Base-by-base conservation (phyloP, 176 grass and related monocot species). In the Raddia guianensis region DNA sequence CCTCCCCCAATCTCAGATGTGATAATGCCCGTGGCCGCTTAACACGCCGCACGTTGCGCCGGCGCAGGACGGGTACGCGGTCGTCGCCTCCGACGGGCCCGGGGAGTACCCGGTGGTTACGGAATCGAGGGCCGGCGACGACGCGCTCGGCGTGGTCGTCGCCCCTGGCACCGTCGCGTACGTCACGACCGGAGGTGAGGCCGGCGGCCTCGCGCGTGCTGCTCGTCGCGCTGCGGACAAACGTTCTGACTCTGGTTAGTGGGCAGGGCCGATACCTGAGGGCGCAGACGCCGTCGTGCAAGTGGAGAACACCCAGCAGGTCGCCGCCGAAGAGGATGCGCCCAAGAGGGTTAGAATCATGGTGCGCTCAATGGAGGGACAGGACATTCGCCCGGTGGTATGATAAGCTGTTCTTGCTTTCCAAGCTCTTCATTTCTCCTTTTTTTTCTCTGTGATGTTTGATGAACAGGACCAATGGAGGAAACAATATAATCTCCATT, bases 281-380 rank as follows among this genome's bases (percentile, higher is more conserved):
- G 95, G 95, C 7, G 90, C 92, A 2, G 92, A 98, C 43, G 84
- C 92, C 27, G 84, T 98, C 64, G 88, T 98, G 78, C 96, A 95
- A 81, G 92, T 95, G 86, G 96, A 98, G 90, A 84, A 98, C 73
- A 95, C 92, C 6, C 78, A 95, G 81, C 33, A 89, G 88, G 2
- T 88, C 20, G 33, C 75, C 8, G 7, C 16, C 43, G 77, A 1
- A 6, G 55, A 51, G 7, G 81, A 88, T 86, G 92, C 72, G 37
- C 35, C 74, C 42, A 98, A 86, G 81, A 87, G 82, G 61, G 95
- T 98, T 50, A 88, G 60, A 76, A 95, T 98, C 80, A 91, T 89
- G 66, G 66, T 9, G 18, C 63, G 50, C 79, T 78, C 90, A 11
- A 15, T 75, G 1, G 6, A 78, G 68, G 92, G 92, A 5, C 84